Conservation (phyloP, 495 filamentous ascomycete genomes). For the Penicillium egyptiacum region DNA sequence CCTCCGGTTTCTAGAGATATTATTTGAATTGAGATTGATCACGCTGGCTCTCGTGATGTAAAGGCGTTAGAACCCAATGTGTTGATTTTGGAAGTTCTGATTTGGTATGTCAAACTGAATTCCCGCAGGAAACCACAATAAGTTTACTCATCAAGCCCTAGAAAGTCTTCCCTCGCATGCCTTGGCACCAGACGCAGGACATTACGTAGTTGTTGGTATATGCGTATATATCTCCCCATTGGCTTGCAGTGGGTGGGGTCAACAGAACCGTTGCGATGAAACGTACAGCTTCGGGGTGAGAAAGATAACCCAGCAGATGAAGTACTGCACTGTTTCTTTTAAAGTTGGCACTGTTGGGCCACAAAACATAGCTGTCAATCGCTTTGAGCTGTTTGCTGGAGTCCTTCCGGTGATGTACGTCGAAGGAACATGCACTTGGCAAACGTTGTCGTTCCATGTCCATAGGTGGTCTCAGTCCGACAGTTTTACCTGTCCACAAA, state of each 20-base stretch:
- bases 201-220: neutral
- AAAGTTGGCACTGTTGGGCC: neutral
- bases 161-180: neutral
- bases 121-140: neutral
- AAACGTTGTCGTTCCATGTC: neutral
- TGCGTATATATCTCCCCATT: neutral
- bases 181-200: neutral
- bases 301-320: neutral
- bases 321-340: neutral
- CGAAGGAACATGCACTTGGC: neutral
- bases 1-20: neutral
- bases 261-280: neutral
- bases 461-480: neutral
- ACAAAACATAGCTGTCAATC: neutral
- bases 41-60: neutral
- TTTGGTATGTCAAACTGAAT: neutral
- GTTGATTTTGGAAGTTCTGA: neutral
- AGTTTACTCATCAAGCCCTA: neutral
- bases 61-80: neutral
- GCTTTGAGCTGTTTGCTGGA: neutral
- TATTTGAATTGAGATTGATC: neutral
- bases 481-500: conserved; percentile 59
- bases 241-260: neutral
- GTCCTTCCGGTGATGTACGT: neutral
- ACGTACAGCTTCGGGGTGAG: neutral